phyloP scores from a whole-genome alignment of 371 early-diverging fungal genomes.

The Actinomortierella wolfii region DNA sequence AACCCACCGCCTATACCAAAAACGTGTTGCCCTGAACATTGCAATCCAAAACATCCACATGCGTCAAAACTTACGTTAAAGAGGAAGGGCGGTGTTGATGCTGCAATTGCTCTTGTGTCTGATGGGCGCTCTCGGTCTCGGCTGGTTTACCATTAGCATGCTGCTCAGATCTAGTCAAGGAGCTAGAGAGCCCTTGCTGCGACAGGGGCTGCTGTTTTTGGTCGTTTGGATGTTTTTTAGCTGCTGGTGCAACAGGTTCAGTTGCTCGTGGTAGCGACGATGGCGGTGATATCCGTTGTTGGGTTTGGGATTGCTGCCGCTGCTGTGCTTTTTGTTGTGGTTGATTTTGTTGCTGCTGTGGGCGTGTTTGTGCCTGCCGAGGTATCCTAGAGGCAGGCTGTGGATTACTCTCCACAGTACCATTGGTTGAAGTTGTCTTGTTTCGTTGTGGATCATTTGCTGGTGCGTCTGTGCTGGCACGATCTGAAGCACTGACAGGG shows the following conservation, averaged over 20 bases:
- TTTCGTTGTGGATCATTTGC: neutral
- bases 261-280: neutral
- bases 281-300: neutral
- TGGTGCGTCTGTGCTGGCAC: neutral
- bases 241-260: slow-evolving; percentile 1
- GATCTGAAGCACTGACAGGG: no score
- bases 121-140: no score
- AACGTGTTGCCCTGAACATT: slow-evolving; percentile 49
- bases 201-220: no score
- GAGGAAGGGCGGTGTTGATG: no score
- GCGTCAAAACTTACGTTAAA: no score
- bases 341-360: slow-evolving; percentile 5
- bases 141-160: no score
- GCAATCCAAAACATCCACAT: slow-evolving; percentile 42
- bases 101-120: no score
- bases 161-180: no score
- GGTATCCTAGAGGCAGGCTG: no score
- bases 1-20: slow-evolving; percentile 8
- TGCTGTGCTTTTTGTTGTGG: neutral
- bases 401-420: neutral
- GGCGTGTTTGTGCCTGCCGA: neutral
- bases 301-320: neutral
- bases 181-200: no score
- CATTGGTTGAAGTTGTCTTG: neutral
- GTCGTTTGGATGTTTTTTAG: no score